phyloP scores from a whole-genome alignment of 1,284 basidiomycete species.

The Lignosus rhinocerotis region DNA sequence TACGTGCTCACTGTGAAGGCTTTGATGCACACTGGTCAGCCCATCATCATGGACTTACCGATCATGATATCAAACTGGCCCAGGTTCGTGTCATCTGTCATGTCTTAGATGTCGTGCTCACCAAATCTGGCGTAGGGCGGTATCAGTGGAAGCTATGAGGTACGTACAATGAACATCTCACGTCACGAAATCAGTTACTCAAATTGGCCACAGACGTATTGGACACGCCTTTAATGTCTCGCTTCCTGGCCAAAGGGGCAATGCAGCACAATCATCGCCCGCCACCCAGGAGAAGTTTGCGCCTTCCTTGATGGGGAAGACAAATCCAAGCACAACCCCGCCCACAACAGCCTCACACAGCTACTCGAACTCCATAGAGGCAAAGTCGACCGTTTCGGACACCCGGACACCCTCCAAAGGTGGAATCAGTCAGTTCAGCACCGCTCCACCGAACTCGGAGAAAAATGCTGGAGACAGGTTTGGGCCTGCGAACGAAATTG shows the following conservation, averaged over 20 bases:
- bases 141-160: conserved; percentile 68
- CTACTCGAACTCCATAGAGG: conserved; percentile 14
- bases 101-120: background rate
- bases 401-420: conserved; percentile 8
- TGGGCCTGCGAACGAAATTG: conserved; percentile 34
- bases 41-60: conserved; percentile 70
- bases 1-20: conserved; percentile 79
- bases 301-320: conserved; percentile 9
- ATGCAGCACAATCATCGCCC: conserved; percentile 1
- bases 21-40: conserved; percentile 65
- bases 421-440: conserved; percentile 31
- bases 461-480: conserved; percentile 6
- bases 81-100: conserved; percentile 41
- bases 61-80: conserved; percentile 83
- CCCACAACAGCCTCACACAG: conserved; percentile 5
- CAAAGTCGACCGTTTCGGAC: conserved; percentile 8
- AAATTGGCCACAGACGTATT: conserved; percentile 54
- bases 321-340: background rate
- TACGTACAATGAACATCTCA: conserved; percentile 30
- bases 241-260: conserved; percentile 14
- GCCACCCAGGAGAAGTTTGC: conserved; percentile 4
- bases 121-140: conserved; percentile 41
- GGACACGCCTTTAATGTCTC: conserved; percentile 69
- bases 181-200: background rate
- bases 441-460: conserved; percentile 29